phyloP scores from a whole-genome alignment of 108 stramenopile species.

The Tribonema minus region DNA sequence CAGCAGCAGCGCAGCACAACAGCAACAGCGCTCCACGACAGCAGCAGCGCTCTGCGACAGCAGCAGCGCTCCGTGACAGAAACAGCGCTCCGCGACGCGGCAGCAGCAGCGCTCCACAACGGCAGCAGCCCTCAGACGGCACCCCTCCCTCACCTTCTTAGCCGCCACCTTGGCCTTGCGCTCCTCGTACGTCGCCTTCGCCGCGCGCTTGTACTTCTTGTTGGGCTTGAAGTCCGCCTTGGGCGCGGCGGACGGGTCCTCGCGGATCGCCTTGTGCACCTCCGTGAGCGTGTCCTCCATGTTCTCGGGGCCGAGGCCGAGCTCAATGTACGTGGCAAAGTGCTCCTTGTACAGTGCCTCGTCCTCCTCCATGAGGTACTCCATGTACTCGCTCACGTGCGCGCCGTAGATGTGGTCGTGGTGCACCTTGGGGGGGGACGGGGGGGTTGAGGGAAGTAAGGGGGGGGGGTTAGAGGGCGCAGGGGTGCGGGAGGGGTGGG shows the following conservation, averaged over 20 bases:
- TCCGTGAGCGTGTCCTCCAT: conserved; percentile 47
- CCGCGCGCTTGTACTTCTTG: conserved; percentile 86
- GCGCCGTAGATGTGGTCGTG: conserved; percentile 94
- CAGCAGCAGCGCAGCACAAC: too few relatives aligned
- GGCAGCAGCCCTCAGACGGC: too few relatives aligned
- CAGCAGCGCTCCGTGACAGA: too few relatives aligned
- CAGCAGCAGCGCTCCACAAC: too few relatives aligned
- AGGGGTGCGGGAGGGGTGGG: too few relatives aligned
- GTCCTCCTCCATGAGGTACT: conserved; percentile 94
- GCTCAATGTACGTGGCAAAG: conserved; percentile 60
- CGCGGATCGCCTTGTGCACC: conserved; percentile 93
- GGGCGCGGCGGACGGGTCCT: conserved; percentile 77
- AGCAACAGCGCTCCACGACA: too few relatives aligned
- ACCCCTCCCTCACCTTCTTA: too few relatives aligned
- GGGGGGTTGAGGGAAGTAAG: too few relatives aligned
- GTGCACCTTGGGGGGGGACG: too few relatives aligned
- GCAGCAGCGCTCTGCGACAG: too few relatives aligned
- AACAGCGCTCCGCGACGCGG: too few relatives aligned
- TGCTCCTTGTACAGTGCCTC: conserved; percentile 53
- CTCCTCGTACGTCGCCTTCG: conserved; percentile 78
- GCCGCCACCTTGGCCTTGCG: conserved; percentile 82
- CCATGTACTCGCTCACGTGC: conserved; percentile 95
- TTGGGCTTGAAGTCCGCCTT: conserved; percentile 75
- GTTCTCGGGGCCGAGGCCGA: conserved; percentile 26
- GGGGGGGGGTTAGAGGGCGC: too few relatives aligned